A percentile compares a stretch with the other conserved stretches of the same genome.
These are phyloP conservation scores for Inonotus obliquus DNA, from an alignment of 1,284 basidiomycete species.

Conservation along the genomic window DNA sequence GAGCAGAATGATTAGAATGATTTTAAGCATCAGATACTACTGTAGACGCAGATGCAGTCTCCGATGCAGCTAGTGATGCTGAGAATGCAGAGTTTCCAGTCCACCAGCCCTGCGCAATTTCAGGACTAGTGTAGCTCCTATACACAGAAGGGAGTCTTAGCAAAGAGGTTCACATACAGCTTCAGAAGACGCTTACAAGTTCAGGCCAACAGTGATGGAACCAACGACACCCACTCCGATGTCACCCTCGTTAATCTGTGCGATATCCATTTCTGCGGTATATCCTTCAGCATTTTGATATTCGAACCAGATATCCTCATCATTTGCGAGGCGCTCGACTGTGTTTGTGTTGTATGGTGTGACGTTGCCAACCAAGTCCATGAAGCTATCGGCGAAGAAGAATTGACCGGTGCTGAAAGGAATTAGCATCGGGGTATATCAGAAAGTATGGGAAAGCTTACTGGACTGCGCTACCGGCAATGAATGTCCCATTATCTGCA, in stretches of 20 bases:
- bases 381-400: slow-evolving; percentile 13
- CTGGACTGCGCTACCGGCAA: slow-evolving; percentile 12
- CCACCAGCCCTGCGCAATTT: slow-evolving; percentile 5
- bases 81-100: neutral
- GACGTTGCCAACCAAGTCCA: slow-evolving; percentile 9
- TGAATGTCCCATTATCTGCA: slow-evolving; percentile 13
- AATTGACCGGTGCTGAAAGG: slow-evolving; percentile 11
- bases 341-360: slow-evolving; percentile 14
- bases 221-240: slow-evolving; percentile 4
- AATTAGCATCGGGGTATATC: neutral
- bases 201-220: slow-evolving; percentile 8
- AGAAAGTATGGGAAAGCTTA: neutral
- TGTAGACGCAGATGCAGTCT: neutral
- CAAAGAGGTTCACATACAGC: neutral
- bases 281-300: slow-evolving; percentile 12
- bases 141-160: neutral
- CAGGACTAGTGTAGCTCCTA: slow-evolving; percentile 8
- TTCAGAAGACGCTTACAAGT: neutral
- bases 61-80: neutral
- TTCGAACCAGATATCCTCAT: neutral
- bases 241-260: neutral
- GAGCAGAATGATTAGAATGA: too few relatives aligned
- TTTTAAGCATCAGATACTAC: neutral
- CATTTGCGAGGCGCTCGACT: slow-evolving; percentile 7
- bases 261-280: slow-evolving; percentile 7